Evolutionary conservation across 2,329 filamentous ascomycete genomes (phyloP), one percentile per base, ranked within the genome.

Genomic region (Aciculosporium take): DNA sequence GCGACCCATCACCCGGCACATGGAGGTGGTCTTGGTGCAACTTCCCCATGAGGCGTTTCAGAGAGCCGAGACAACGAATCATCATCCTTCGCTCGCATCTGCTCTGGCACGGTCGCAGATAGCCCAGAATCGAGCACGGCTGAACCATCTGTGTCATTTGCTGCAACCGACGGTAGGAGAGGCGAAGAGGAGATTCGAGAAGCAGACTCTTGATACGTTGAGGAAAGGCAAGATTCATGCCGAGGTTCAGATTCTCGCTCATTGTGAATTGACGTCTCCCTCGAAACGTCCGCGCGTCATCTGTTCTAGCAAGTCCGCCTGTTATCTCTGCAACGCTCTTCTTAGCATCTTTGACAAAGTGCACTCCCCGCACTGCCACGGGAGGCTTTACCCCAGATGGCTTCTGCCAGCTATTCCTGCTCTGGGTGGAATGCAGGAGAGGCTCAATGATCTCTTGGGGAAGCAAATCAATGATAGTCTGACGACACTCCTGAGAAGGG

Each of bases 281-380:
- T 7, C 23, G 4, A 18, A 24, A 5, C 23, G 20, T 25, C 65
- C 67, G 7, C 59, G 66, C 15, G 58, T 67, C 3, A 63, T 73
- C 5, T 61, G 61, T 40, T 67, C 67, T 3, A 67, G 61, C 54
- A 73, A 72, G 43, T 61, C 66, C 39, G 64, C 69, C 1, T 74
- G 69, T 47, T 72, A 65, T 48, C 57, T 72, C 0, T 74, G 68
- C 50, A 65, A 71, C 39, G 51, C 60, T 6, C 65, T 72, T 44
- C 59, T 72, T n/a, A 40, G 47, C 2, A 47, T 60, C 12, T 62
- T 69, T 43, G 59, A 62, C 3, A 56, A 54, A 31, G 63, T 66
- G 30, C 46, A 64, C 33, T 61, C 60, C 1, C 62, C 66, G 3
- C 55, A 53, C 31, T 61, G 56, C 2, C 67, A 72, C 46, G 64